These are phyloP conservation scores for Penicillium corylophilum DNA, from an alignment of 2,329 filamentous ascomycete species.

Conservation along the genomic window DNA sequence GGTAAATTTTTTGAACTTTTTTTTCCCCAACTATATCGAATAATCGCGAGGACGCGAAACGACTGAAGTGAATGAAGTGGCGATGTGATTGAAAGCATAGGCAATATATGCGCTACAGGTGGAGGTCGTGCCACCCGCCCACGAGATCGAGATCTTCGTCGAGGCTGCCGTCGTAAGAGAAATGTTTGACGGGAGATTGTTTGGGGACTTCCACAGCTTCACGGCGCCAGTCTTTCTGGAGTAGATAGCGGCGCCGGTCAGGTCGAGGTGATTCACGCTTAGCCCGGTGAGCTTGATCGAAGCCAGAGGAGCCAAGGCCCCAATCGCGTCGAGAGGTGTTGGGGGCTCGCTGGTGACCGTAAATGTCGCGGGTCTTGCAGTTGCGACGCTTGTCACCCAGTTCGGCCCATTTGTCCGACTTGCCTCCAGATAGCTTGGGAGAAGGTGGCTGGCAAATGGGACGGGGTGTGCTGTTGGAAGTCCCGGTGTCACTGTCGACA, in stretches of 20 bases:
- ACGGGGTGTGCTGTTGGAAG: slow-evolving; percentile 32
- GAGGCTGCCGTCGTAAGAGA: slow-evolving; percentile 52
- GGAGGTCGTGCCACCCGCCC: slow-evolving; percentile 79
- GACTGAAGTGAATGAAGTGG: slow-evolving; percentile 9
- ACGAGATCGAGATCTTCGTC: slow-evolving; percentile 88
- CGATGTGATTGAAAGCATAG: slow-evolving; percentile 12
- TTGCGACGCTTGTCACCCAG: slow-evolving; percentile 75
- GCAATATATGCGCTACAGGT: slow-evolving; percentile 49
- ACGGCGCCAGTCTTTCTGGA: slow-evolving; percentile 50
- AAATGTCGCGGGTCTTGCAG: slow-evolving; percentile 54
- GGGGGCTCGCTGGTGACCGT: slow-evolving; percentile 49
- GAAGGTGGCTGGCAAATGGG: slow-evolving; percentile 64
- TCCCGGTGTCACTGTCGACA: slow-evolving; percentile 60
- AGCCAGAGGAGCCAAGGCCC: slow-evolving; percentile 38
- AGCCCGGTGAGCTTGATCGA: slow-evolving; percentile 35
- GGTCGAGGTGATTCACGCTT: slow-evolving; percentile 32
- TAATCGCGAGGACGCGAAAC: slow-evolving; percentile 12
- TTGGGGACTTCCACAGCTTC: slow-evolving; percentile 32
- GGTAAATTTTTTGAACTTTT: slow-evolving; percentile 26
- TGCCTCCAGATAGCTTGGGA: slow-evolving; percentile 41
- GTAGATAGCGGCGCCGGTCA: slow-evolving; percentile 39
- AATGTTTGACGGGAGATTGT: slow-evolving; percentile 32
- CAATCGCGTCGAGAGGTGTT: slow-evolving; percentile 46
- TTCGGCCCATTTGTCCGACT: slow-evolving; percentile 82
- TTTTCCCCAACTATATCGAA: slow-evolving; percentile 26